Evolutionary conservation across 495 filamentous ascomycete species (phyloP).

Genomic region (Platismatia glauca): DNA sequence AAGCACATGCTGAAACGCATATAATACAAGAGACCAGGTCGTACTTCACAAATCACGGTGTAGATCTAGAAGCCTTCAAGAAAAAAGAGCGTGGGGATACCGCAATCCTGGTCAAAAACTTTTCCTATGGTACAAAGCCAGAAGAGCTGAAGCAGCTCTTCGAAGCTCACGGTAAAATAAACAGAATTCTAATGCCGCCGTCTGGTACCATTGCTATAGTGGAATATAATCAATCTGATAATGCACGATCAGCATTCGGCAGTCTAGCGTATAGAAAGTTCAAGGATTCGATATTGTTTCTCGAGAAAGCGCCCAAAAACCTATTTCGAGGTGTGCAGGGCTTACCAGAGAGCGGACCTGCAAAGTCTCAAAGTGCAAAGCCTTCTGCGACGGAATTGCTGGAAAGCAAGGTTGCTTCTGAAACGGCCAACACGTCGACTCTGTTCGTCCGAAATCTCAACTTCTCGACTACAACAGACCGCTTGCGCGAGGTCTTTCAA

Average conservation of each 20-base stretch:
- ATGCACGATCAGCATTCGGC: slow-evolving; percentile 73
- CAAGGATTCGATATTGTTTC: slow-evolving; percentile 82
- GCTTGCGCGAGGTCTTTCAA: slow-evolving; percentile 63
- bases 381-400: slow-evolving; percentile 49
- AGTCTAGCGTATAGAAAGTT: slow-evolving; percentile 79
- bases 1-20: slow-evolving; percentile 92
- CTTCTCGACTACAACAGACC: slow-evolving; percentile 74
- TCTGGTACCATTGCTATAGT: slow-evolving; percentile 88
- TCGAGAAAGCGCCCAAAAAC: slow-evolving; percentile 86
- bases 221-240: slow-evolving; percentile 66
- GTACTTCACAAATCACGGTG: slow-evolving; percentile 78
- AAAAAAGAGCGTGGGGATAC: slow-evolving; percentile 72
- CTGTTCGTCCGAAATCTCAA: slow-evolving; percentile 89
- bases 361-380: slow-evolving; percentile 37
- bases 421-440: slow-evolving; percentile 56
- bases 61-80: slow-evolving; percentile 87
- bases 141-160: slow-evolving; percentile 45
- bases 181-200: slow-evolving; percentile 80
- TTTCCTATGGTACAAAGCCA: slow-evolving; percentile 65
- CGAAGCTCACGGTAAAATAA: slow-evolving; percentile 54
- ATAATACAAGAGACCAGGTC: slow-evolving; percentile 92
- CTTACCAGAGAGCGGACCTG: slow-evolving; percentile 25
- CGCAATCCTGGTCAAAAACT: slow-evolving; percentile 90
- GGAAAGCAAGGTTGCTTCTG: slow-evolving; percentile 40
- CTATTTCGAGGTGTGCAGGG: slow-evolving; percentile 45